Evolutionary conservation across 2,329 filamentous ascomycete species (phyloP), one percentile per base, ranked within the genome.

Genomic region (Colletotrichum endophyticum): DNA sequence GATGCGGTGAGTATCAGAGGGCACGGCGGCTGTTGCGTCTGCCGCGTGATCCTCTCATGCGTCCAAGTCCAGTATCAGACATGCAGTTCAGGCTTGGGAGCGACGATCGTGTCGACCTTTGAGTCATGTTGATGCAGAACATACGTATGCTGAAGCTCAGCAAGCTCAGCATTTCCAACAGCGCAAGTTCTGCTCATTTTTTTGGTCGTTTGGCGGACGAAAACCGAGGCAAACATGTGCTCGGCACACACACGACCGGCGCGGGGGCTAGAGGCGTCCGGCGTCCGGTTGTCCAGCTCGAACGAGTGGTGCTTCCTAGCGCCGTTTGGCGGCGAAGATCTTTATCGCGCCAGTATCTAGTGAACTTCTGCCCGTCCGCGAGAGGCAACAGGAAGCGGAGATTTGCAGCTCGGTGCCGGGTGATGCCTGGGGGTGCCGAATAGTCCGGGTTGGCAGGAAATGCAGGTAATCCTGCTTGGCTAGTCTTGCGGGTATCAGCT

Each of bases 121-220:
- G 70, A 75, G 70, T 75, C 73, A 73, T 75, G 73, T 57, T 49
- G 61, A 25, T 49, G 30, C 71, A 61, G 62, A 39, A 63, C 22
- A n/a, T 64, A 34, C 66, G 71, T 32, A 70, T 12, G 57, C 57
- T 61, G 19, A n/a, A n/a, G 15, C 53, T 30, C 49, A 19, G 27
- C 8, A 32, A n/a, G 15, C 28, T 36, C 32, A 19, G 27, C 8
- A 32, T 44, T 16, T 22, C n/a, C 62, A 66, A 22, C 25, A 25
- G 28, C 39, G 15, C 15, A 27, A 62, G 16, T 61, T 34, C 28
- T 62, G 59, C n/a, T 32, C 27, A 34, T 32, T 19, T 22, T n/a
- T 62, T 13, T 53, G 19, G n/a, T 53, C 44, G 27, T 62, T 22
- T 62, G 28, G 59, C 16, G 12, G 30, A 32, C 13, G 16, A 62